phyloP scores from a whole-genome alignment of 2,329 filamentous ascomycete species.

The Phialophora verrucosa region DNA sequence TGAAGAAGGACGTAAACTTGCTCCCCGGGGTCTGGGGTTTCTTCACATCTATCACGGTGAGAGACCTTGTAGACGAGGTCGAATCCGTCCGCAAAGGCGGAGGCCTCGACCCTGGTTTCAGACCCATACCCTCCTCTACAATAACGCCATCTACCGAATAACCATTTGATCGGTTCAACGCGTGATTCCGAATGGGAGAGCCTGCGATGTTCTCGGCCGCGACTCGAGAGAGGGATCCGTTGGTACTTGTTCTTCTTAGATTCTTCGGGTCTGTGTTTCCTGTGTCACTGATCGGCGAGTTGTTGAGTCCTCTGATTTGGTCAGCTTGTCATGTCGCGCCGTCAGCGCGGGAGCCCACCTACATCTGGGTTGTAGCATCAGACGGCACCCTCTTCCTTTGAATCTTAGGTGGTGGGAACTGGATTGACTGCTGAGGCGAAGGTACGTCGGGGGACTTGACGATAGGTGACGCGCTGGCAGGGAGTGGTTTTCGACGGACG shows the following conservation, averaged over 20 bases:
- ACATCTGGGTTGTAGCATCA: conserved; percentile 19
- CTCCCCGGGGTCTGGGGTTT: conserved; percentile 59
- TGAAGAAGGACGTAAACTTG: conserved; percentile 70
- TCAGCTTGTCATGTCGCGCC: conserved; percentile 4
- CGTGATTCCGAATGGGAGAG: conserved; percentile 20
- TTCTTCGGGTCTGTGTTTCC: conserved; percentile 12
- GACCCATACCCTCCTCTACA: conserved; percentile 47
- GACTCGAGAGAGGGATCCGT: conserved; percentile 20
- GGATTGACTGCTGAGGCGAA: conserved; percentile 31
- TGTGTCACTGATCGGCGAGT: conserved; percentile 2
- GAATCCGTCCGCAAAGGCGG: conserved; percentile 54
- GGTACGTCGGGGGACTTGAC: conserved; percentile 22
- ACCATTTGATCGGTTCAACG: conserved; percentile 27
- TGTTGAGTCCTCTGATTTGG: conserved; percentile 12
- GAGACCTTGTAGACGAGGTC: conserved; percentile 45
- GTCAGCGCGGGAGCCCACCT: conserved; percentile 10
- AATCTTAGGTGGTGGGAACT: conserved; percentile 4
- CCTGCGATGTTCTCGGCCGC: conserved; percentile 4
- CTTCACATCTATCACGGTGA: conserved; percentile 45
- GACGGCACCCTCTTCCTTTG: conserved; percentile 14
- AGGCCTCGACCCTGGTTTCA: conserved; percentile 50
- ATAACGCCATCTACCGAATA: conserved; percentile 24
- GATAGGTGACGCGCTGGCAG: conserved; percentile 48
- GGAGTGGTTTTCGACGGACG: conserved; percentile 62
- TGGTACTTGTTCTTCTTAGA: conserved; percentile 15